Base-by-base conservation (phyloP, 2,329 filamentous ascomycete genomes). In the Nectriaceae sp. region DNA sequence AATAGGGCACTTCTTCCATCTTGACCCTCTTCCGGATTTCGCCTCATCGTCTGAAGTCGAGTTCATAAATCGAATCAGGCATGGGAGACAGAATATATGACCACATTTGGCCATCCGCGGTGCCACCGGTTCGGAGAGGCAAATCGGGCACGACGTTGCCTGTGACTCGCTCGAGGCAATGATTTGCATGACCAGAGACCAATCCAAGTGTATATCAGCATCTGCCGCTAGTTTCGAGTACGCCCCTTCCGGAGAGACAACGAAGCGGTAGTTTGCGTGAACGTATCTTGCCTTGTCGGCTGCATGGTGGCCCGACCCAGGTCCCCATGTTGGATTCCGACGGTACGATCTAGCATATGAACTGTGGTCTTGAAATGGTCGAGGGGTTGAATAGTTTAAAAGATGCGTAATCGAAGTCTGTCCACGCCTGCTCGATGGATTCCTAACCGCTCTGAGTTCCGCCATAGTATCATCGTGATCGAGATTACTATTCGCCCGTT, bases 381-480 rank as follows among this genome's bases (percentile, higher is more conserved):
- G 83, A 19, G 92, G 89, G 18, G 90, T 76, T 38, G 88, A 85
- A 70, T 97, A 96, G 74, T 93, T 93, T 79, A 99, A 89, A 48
- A 99, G 75, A 70, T 99, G 94, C 35, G 94, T 97, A 66, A 99
- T 99, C 63, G 90, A 96, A 45, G 91, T 97, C 71, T 97, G 93
- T 45, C 94, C 94, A 62, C 94, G 90, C 50, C 94, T 87, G 64
- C 79, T 80, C n/a, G 75, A 77, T 11, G 79, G 69, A 56, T 82
- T 83, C 49, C 78, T 74, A 49, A 83, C 69, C 18, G 79, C 79
- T 55, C 79, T 73, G 53, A 92, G 78, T 75, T 97, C 91, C 56
- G 85, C 90, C 82, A 95, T 86, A 62, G 83, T 84, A 81, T 96
- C 91, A 74, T 96, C 91, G 75, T 92, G 85, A 66, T 87, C 80